A percentile compares a stretch with the other conserved stretches of the same genome.
Conservation (phyloP, 306 rosid species). For the Malus asiatica region DNA sequence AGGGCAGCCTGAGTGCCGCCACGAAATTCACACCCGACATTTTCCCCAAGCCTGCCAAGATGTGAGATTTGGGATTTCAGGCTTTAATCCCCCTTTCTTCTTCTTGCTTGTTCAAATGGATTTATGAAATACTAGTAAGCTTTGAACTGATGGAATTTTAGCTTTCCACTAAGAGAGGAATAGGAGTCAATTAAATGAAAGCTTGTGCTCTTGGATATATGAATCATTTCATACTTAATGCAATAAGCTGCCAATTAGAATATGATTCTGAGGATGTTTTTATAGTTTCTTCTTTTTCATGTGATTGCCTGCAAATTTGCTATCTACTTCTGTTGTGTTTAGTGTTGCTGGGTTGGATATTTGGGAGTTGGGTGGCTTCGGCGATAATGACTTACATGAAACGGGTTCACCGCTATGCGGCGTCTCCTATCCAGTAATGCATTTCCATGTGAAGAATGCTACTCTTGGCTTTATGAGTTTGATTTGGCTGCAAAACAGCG, state of each 20-base stretch:
- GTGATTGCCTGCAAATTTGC: background rate
- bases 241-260: background rate
- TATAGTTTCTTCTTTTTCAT: background rate
- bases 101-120: background rate
- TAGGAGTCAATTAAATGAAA: slow-evolving; percentile 11
- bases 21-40: slow-evolving; percentile 84
- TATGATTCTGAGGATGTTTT: background rate
- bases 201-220: background rate
- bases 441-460: no score
- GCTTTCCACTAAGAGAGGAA: background rate
- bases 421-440: no score
- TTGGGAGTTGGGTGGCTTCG: no score
- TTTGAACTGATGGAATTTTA: background rate
- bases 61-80: slow-evolving; percentile 38
- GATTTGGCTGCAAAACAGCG: no score
- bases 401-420: accelerated
- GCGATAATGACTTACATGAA: no score
- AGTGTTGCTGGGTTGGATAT: no score
- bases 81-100: background rate
- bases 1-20: slow-evolving; percentile 88
- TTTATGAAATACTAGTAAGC: background rate
- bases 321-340: no score
- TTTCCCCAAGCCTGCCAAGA: slow-evolving; percentile 90
- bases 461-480: no score
- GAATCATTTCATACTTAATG: background rate